phyloP scores from a whole-genome alignment of 2,329 filamentous ascomycete species.

The Hymenoscyphus infarciens region DNA sequence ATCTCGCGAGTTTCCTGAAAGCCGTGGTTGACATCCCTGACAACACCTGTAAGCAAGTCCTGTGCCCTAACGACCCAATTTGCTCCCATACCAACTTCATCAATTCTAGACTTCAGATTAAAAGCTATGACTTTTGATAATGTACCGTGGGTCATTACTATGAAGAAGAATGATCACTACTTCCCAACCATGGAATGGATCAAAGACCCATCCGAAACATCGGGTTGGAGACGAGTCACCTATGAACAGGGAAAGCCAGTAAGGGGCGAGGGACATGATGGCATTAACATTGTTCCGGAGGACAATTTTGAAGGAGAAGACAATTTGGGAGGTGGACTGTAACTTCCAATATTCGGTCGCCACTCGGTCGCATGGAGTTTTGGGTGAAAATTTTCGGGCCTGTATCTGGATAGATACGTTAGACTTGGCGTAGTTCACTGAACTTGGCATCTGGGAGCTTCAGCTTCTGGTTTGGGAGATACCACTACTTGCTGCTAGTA shows the following conservation, averaged over 20 bases:
- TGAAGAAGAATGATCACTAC: constrained; percentile 99
- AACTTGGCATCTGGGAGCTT: background rate
- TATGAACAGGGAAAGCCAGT: constrained; percentile 55
- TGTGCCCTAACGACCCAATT: background rate
- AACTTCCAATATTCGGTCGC: background rate
- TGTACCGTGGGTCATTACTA: constrained; percentile 97
- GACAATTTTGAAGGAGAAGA: constrained; percentile 31
- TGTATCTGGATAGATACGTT: constrained; percentile 4
- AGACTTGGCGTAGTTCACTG: constrained; percentile 1
- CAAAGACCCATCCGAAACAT: constrained; percentile 56
- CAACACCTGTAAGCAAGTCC: constrained; percentile 69
- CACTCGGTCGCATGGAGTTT: background rate
- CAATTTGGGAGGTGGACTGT: constrained; percentile 12
- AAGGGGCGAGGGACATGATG: constrained; percentile 47
- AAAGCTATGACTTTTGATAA: constrained; percentile 98
- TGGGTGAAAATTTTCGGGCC: background rate
- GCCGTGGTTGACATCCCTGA: constrained; percentile 87
- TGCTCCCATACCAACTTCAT: constrained; percentile 18
- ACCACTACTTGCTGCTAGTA: background rate
- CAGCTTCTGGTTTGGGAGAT: background rate
- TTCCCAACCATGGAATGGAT: constrained; percentile 69
- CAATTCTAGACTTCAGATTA: constrained; percentile 73
- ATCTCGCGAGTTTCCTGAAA: constrained; percentile 74
- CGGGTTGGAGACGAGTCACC: constrained; percentile 60
- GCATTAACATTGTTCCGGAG: constrained; percentile 30